Evolutionary conservation across 2,329 filamentous ascomycete genomes (phyloP).

Genomic region (Fusarium avenaceum): DNA sequence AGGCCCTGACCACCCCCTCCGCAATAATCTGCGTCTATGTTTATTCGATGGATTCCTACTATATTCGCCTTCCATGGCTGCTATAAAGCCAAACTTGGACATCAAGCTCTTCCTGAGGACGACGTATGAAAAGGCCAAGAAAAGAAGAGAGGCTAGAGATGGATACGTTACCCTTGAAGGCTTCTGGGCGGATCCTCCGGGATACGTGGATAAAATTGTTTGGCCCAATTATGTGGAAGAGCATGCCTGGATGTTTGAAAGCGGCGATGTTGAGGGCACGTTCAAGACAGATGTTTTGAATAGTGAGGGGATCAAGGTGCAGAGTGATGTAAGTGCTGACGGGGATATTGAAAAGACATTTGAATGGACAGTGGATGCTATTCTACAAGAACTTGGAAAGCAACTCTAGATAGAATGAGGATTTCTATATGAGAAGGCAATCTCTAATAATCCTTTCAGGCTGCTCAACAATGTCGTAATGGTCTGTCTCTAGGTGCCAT

Average conservation of each 20-base stretch:
- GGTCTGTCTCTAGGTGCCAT: background rate
- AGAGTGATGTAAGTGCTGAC: constrained; percentile 62
- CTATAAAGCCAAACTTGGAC: constrained; percentile 74
- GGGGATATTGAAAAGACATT: constrained; percentile 73
- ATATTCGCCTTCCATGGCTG: constrained; percentile 70
- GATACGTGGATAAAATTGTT: constrained; percentile 93
- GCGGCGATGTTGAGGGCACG: constrained; percentile 73
- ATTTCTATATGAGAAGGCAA: background rate
- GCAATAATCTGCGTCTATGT: constrained; percentile 65
- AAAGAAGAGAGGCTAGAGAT: constrained; percentile 74
- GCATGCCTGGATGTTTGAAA: constrained; percentile 84
- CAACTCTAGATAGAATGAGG: constrained; percentile 21
- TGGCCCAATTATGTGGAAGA: constrained; percentile 94
- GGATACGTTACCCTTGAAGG: constrained; percentile 88
- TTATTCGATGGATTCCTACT: constrained; percentile 92
- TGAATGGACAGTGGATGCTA: constrained; percentile 75
- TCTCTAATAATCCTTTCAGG: background rate
- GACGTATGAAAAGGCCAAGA: constrained; percentile 72
- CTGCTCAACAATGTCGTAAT: background rate
- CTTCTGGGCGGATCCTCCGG: constrained; percentile 95
- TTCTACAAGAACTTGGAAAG: constrained; percentile 65
- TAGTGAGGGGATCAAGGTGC: constrained; percentile 63
- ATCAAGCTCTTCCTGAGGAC: constrained; percentile 84
- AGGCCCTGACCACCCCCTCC: constrained; percentile 58
- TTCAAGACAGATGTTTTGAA: constrained; percentile 62